These are phyloP conservation scores for Trichosporon sp. DNA, from an alignment of 1,284 basidiomycete species.

Conservation along the genomic window DNA sequence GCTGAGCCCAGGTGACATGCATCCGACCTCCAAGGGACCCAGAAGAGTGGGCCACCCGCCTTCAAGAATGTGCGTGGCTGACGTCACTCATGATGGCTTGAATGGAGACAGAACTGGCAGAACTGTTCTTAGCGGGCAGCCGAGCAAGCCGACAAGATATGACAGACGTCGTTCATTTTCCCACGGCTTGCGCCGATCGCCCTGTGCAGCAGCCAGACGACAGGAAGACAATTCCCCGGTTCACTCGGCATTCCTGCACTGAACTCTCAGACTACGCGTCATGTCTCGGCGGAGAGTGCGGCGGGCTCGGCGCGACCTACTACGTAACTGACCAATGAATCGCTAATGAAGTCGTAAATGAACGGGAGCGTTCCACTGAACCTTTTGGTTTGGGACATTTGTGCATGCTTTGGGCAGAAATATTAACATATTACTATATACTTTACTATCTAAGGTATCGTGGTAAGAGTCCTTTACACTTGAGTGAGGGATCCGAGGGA, in stretches of 20 bases:
- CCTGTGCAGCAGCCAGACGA: neutral
- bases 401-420: neutral
- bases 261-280: neutral
- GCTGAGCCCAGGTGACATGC: no score
- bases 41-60: no score
- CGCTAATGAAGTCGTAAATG: neutral
- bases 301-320: no score
- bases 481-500: neutral
- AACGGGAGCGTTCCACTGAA: neutral
- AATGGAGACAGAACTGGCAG: no score
- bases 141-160: neutral
- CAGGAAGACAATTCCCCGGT: neutral
- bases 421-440: constrained; percentile 14
- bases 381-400: no score
- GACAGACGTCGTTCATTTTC: neutral
- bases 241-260: neutral
- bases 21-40: no score
- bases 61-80: no score
- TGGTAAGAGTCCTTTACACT: constrained; percentile 2
- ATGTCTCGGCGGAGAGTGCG: neutral
- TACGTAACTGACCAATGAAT: no score
- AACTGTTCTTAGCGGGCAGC: neutral
- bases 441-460: constrained; percentile 3
- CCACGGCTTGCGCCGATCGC: neutral
- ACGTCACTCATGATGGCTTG: no score